phyloP scores from a whole-genome alignment of 176 grass and related monocot genomes.

The Bothriochloa decipiens region DNA sequence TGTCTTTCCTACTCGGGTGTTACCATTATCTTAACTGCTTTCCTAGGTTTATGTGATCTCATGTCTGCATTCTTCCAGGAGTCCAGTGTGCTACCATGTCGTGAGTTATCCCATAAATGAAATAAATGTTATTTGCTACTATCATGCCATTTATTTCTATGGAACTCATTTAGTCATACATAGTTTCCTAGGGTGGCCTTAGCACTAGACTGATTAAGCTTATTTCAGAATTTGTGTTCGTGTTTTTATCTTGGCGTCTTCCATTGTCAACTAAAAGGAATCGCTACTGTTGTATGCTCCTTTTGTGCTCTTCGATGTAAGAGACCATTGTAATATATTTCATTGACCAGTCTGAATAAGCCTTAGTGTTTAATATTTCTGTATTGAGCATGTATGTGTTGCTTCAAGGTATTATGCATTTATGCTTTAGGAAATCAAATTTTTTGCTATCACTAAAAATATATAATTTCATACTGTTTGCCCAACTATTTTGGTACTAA shows the following conservation, averaged over 20 bases:
- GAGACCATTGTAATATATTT: conserved; percentile 1
- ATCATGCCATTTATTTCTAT: neutral
- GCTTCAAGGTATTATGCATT: neutral
- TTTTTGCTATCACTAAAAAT: neutral
- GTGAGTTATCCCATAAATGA: neutral
- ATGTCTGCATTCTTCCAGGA: neutral
- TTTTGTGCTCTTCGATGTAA: conserved; percentile 14
- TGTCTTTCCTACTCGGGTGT: neutral
- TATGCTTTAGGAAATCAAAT: neutral
- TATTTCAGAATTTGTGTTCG: neutral
- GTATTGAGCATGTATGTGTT: conserved; percentile 14
- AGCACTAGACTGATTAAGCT: neutral
- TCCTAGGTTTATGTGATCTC: conserved; percentile 12
- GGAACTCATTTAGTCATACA: neutral
- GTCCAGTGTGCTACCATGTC: neutral
- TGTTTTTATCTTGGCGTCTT: neutral
- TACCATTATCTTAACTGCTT: neutral
- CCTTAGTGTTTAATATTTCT: conserved; percentile 29
- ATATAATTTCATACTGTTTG: neutral
- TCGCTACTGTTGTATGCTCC: neutral
- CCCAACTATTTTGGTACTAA: neutral
- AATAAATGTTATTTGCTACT: conserved; percentile 5
- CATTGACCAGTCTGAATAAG: neutral
- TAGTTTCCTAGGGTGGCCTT: neutral
- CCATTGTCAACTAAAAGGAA: neutral